phyloP scores from a whole-genome alignment of 2,329 filamentous ascomycete genomes.

The Coniochaeta ligniaria region DNA sequence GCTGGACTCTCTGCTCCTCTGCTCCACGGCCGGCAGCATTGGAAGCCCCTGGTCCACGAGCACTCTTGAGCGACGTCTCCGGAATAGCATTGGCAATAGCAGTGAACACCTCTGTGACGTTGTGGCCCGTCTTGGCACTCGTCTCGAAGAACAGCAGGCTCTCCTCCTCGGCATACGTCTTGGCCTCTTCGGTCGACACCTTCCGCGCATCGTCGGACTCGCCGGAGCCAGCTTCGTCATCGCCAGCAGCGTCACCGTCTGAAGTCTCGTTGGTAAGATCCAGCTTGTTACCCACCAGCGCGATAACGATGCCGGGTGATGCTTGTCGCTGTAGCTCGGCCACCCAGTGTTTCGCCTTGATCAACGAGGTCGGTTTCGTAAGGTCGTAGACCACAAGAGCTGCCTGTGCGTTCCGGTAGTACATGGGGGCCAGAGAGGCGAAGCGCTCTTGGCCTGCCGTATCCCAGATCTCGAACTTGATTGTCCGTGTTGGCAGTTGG shows the following conservation, averaged over 20 bases:
- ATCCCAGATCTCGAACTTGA: constrained; percentile 97
- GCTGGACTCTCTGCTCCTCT: constrained; percentile 73
- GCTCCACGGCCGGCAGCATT: constrained; percentile 50
- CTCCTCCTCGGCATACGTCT: constrained; percentile 91
- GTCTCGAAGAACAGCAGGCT: constrained; percentile 95
- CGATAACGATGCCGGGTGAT: constrained; percentile 92
- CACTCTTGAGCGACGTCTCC: constrained; percentile 89
- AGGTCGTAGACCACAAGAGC: constrained; percentile 98
- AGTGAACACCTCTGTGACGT: constrained; percentile 93
- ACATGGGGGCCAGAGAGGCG: constrained; percentile 94
- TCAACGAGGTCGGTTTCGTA: constrained; percentile 89
- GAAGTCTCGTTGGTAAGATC: constrained; percentile 67
- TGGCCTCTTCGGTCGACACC: constrained; percentile 84
- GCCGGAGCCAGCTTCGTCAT: constrained; percentile 39
- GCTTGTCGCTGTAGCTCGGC: constrained; percentile 95
- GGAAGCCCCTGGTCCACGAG: constrained; percentile 61
- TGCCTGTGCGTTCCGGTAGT: constrained; percentile 97
- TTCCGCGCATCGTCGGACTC: constrained; percentile 73
- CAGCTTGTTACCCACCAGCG: constrained; percentile 93
- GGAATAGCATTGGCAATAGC: constrained; percentile 98
- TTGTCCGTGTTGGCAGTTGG: constrained; percentile 85
- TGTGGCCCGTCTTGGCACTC: constrained; percentile 90
- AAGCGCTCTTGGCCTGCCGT: constrained; percentile 97
- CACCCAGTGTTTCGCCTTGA: constrained; percentile 98
- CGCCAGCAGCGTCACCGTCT: constrained; percentile 39